Percentiles rank a stretch among this genome's conserved stretches.
Evolutionary conservation across 345 rosid species (phyloP).

Genomic region (Brassica rapa): DNA sequence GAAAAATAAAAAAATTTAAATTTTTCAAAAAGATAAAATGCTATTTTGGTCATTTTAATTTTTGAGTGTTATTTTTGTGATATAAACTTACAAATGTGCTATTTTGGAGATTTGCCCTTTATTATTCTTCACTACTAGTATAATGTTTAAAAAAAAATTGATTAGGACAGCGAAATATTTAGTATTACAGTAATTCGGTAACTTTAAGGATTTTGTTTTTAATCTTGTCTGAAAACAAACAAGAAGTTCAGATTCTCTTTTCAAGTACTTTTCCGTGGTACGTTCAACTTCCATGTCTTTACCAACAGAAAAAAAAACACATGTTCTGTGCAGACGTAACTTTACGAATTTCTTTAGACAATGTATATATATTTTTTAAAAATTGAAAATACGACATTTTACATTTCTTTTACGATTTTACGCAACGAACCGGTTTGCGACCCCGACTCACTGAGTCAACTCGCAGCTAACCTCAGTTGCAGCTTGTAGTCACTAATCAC

Average conservation of each 20-base stretch:
- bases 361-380: no score
- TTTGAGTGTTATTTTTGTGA: no score
- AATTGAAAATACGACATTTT: neutral
- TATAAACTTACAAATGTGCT: no score
- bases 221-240: neutral
- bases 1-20: no score
- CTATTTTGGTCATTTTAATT: no score
- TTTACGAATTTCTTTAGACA: neutral
- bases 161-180: neutral
- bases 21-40: no score
- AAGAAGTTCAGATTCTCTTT: conserved; percentile 1
- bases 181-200: neutral
- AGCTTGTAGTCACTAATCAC: neutral
- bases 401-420: neutral
- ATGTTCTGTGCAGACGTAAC: conserved; percentile 34
- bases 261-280: conserved; percentile 43
- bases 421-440: neutral
- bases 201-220: neutral
- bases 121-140: no score
- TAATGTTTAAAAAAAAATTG: no score
- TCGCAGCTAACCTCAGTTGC: neutral
- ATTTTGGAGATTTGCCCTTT: no score
- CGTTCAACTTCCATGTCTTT: conserved; percentile 28
- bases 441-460: neutral
- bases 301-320: conserved; percentile 2